Evolutionary conservation across 2,329 filamentous ascomycete genomes (phyloP).

Genomic region (Diaporthe caulivora): DNA sequence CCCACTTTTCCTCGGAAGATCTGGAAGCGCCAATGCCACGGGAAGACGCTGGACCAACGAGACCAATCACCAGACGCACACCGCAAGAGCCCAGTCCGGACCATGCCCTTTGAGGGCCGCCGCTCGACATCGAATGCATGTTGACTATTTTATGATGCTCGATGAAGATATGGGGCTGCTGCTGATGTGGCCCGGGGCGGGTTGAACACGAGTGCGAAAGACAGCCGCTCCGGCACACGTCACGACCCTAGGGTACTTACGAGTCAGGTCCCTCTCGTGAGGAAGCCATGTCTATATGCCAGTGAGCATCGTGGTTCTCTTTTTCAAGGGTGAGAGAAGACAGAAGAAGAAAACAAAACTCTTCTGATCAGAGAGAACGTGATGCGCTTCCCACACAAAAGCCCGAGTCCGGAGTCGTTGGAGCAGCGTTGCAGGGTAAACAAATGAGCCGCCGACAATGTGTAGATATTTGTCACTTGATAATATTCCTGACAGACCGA

Average conservation of each 20-base stretch:
- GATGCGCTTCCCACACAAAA: too few species aligned
- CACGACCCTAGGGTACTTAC: too few species aligned
- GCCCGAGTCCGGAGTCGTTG: not conserved
- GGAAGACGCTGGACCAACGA: not conserved
- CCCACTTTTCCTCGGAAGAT: too few species aligned
- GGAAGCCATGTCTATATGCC: not conserved
- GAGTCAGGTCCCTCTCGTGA: too few species aligned
- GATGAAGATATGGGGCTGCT: not conserved
- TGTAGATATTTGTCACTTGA: too few species aligned
- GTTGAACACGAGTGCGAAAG: too few species aligned
- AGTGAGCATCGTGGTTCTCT: not conserved
- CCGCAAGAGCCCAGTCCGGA: not conserved
- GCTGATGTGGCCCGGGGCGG: too few species aligned
- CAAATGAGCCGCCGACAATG: too few species aligned
- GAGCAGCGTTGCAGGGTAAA: fast-evolving
- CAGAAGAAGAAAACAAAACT: not conserved
- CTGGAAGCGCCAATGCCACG: too few species aligned
- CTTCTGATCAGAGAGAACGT: too few species aligned
- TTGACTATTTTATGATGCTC: not conserved
- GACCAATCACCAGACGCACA: not conserved
- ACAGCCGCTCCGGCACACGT: too few species aligned
- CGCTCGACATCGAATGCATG: too few species aligned
- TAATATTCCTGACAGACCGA: not conserved
- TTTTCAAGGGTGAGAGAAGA: not conserved
- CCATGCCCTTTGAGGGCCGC: not conserved